Conservation (phyloP, 768 basidiomycete species). For the Serendipita sp. region DNA sequence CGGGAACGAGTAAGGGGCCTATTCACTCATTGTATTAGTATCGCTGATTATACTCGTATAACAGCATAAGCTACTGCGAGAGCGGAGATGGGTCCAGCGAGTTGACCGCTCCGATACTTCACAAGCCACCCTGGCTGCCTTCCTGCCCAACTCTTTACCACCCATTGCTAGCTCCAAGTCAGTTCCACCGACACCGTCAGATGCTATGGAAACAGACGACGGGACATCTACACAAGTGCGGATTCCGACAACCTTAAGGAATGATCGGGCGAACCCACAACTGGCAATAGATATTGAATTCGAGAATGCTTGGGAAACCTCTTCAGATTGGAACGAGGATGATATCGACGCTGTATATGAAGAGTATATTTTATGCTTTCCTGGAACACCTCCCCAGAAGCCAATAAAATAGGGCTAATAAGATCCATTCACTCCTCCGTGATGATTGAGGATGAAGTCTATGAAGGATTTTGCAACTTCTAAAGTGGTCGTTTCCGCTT, state of each 20-base stretch:
- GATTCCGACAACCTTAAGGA: background rate
- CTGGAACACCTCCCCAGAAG: conserved; percentile 14
- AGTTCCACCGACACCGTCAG: conserved; percentile 2
- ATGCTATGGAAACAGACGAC: conserved; percentile 21
- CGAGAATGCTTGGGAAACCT: conserved; percentile 80
- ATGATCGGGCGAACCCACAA: conserved; percentile 16
- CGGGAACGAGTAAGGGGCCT: conserved; percentile 41
- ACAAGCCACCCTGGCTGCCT: conserved; percentile 25
- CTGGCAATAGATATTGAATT: conserved; percentile 65
- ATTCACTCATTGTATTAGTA: background rate
- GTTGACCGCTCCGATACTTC: conserved; percentile 25
- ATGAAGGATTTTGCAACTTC: background rate
- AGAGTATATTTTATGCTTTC: conserved; percentile 57
- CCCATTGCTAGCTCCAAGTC: background rate
- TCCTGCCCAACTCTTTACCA: background rate
- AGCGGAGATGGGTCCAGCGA: conserved; percentile 83
- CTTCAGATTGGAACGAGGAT: conserved; percentile 83
- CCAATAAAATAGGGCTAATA: background rate
- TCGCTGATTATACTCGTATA: conserved; percentile 1
- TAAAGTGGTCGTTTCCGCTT: conserved; percentile 21
- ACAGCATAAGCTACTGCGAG: conserved; percentile 70
- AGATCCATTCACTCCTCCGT: background rate
- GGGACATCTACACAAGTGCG: conserved; percentile 16
- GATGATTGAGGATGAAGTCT: background rate
- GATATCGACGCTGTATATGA: conserved; percentile 62